Evolutionary conservation across 169 alveolate species (phyloP).

Genomic region (Babesia bigemina): DNA sequence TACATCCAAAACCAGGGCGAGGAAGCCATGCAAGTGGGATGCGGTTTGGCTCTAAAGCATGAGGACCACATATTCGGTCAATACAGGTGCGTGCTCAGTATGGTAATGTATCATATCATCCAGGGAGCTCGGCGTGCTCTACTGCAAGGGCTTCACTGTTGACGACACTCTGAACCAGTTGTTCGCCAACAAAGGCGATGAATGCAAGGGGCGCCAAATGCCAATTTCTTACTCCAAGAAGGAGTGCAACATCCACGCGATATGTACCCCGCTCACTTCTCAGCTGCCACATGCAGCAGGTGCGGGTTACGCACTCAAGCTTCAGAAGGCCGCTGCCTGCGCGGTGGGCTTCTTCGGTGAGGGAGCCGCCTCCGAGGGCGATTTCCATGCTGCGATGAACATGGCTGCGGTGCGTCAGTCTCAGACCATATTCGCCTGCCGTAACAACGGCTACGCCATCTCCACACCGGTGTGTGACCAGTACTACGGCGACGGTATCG

Average conservation of each 20-base stretch:
- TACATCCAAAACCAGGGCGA: constrained; percentile 95
- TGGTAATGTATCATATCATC: background rate
- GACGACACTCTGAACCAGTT: constrained; percentile 81
- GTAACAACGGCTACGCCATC: constrained; percentile 95
- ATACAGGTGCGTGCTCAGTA: constrained; percentile 63
- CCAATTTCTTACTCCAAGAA: constrained; percentile 92
- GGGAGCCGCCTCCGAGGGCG: constrained; percentile 99
- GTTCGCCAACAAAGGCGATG: constrained; percentile 82
- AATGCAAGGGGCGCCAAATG: constrained; percentile 96
- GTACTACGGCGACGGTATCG: constrained; percentile 95
- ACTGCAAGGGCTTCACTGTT: constrained; percentile 89
- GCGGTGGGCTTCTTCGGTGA: constrained; percentile 94
- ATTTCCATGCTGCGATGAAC: constrained; percentile 92
- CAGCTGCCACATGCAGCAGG: constrained; percentile 96
- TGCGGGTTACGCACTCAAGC: constrained; percentile 91
- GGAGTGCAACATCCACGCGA: constrained; percentile 86
- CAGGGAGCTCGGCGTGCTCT: constrained; percentile 91
- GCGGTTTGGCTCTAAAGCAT: constrained; percentile 86
- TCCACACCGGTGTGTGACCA: constrained; percentile 93
- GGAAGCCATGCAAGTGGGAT: constrained; percentile 92
- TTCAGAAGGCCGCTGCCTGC: constrained; percentile 82
- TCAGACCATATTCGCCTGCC: constrained; percentile 93
- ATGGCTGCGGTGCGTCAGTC: constrained; percentile 91
- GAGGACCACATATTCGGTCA: constrained; percentile 90
- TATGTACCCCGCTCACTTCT: constrained; percentile 93